These are phyloP conservation scores for Vitis hybrid DNA, from an alignment of 177 flowering plant species.

Conservation along the genomic window DNA sequence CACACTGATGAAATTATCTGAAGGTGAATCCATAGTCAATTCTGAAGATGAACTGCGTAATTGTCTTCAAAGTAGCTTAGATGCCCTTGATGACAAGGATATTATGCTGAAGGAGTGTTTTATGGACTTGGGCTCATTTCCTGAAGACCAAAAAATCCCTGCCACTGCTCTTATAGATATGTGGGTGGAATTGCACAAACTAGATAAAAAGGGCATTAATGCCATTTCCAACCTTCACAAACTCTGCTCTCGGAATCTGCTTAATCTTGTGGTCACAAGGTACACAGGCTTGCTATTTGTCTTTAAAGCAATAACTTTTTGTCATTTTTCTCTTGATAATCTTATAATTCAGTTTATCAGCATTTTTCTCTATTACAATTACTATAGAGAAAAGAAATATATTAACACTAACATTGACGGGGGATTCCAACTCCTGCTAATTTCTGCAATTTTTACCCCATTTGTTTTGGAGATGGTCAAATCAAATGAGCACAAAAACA, in stretches of 20 bases:
- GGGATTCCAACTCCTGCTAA: no score
- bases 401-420: no score
- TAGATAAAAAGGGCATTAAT: conserved; percentile 29
- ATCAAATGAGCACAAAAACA: no score
- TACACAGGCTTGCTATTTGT: not conserved
- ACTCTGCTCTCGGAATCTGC: conserved; percentile 28
- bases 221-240: conserved; percentile 21
- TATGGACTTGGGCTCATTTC: conserved; percentile 48
- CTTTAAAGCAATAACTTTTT: no score
- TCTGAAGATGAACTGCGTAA: conserved; percentile 18
- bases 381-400: no score
- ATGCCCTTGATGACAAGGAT: conserved; percentile 21
- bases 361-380: no score
- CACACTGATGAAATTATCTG: conserved; percentile 11
- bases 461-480: no score
- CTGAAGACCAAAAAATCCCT: conserved; percentile 49
- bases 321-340: no score
- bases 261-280: conserved; percentile 26
- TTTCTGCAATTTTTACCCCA: no score
- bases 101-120: conserved; percentile 31
- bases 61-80: conserved; percentile 31
- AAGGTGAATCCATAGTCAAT: conserved; percentile 23
- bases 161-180: conserved; percentile 46
- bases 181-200: conserved; percentile 36
- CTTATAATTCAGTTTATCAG: no score